A percentile compares a stretch with the other conserved stretches of the same genome.
Conservation (phyloP, 2,329 filamentous ascomycete genomes). For the Sclerotinia sclerotiorum region DNA sequence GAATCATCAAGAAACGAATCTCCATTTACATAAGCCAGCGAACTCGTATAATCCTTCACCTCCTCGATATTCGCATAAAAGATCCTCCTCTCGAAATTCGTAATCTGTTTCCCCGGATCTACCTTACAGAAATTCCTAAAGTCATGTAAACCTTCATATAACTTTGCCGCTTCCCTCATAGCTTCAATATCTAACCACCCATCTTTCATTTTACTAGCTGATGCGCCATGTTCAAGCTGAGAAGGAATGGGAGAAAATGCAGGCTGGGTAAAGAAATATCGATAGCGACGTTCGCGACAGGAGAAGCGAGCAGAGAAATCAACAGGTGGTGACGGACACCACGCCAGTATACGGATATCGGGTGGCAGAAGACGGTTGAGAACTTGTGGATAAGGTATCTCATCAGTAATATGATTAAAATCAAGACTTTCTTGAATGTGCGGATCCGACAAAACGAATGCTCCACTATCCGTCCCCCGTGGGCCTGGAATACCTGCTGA, state of each 20-base stretch:
- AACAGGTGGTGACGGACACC: slow-evolving; percentile 79
- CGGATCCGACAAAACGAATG: slow-evolving; percentile 25
- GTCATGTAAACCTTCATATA: slow-evolving; percentile 82
- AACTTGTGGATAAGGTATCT: slow-evolving; percentile 78
- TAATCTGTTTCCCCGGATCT: slow-evolving; percentile 84
- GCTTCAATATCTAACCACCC: slow-evolving; percentile 85
- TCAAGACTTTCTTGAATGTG: slow-evolving; percentile 41
- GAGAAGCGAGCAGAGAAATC: slow-evolving; percentile 90
- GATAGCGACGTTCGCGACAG: slow-evolving; percentile 86
- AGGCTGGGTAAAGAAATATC: slow-evolving; percentile 97
- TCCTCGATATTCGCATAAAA: slow-evolving; percentile 77
- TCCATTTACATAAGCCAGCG: slow-evolving; percentile 54
- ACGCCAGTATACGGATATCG: slow-evolving; percentile 88
- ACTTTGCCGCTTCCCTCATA: slow-evolving; percentile 79
- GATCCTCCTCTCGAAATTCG: slow-evolving; percentile 76
- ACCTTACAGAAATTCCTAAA: slow-evolving; percentile 98
- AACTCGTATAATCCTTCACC: slow-evolving; percentile 55
- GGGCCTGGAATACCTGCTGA: slow-evolving; percentile 15
- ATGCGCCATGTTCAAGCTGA: slow-evolving; percentile 45
- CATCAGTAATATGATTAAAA: slow-evolving; percentile 72
- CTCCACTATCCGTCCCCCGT: background rate
- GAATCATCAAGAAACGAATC: slow-evolving; percentile 20
- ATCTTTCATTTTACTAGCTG: slow-evolving; percentile 47
- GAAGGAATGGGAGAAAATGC: slow-evolving; percentile 70
- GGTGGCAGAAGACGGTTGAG: slow-evolving; percentile 85